Conservation (phyloP, 2,329 filamentous ascomycete species). For the Colletotrichum sojae region DNA sequence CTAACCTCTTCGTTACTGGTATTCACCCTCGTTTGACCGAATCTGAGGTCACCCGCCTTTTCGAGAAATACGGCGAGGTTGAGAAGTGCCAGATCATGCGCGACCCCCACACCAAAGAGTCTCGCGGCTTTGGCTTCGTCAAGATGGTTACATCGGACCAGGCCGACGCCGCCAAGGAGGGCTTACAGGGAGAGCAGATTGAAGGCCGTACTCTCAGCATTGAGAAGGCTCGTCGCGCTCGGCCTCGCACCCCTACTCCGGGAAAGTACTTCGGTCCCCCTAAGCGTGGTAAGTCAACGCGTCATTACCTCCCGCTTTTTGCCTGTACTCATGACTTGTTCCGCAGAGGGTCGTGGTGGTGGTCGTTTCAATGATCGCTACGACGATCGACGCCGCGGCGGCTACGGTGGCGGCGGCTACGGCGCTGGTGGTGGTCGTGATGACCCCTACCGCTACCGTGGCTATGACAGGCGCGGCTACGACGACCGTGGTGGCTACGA, state of each 20-base stretch:
- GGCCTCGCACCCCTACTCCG: constrained; percentile 94
- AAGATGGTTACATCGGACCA: constrained; percentile 98
- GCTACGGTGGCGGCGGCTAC: constrained; percentile 59
- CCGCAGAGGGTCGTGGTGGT: constrained; percentile 59
- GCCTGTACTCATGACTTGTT: background rate
- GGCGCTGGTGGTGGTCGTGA: constrained; percentile 62
- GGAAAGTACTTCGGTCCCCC: constrained; percentile 99
- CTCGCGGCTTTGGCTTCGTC: constrained; percentile 98
- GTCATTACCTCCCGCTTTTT: background rate
- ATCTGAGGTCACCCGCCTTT: constrained; percentile 91
- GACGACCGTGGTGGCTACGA: constrained; percentile 60
- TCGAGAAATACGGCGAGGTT: constrained; percentile 98
- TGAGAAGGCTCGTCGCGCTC: constrained; percentile 96
- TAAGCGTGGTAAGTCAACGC: constrained; percentile 83
- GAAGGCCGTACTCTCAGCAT: constrained; percentile 97
- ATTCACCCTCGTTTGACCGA: constrained; percentile 95
- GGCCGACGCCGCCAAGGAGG: constrained; percentile 97
- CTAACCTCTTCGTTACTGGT: constrained; percentile 98
- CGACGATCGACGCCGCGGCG: constrained; percentile 76
- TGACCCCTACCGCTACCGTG: constrained; percentile 71
- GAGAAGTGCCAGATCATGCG: constrained; percentile 99
- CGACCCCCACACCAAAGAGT: constrained; percentile 98
- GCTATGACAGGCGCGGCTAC: constrained; percentile 60
- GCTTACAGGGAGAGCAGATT: constrained; percentile 93
- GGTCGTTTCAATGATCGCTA: constrained; percentile 68